Evolutionary conservation across 805 yeast genomes (phyloP), one percentile per base, ranked within the genome.

Genomic region (Cephaloascus albidus): DNA sequence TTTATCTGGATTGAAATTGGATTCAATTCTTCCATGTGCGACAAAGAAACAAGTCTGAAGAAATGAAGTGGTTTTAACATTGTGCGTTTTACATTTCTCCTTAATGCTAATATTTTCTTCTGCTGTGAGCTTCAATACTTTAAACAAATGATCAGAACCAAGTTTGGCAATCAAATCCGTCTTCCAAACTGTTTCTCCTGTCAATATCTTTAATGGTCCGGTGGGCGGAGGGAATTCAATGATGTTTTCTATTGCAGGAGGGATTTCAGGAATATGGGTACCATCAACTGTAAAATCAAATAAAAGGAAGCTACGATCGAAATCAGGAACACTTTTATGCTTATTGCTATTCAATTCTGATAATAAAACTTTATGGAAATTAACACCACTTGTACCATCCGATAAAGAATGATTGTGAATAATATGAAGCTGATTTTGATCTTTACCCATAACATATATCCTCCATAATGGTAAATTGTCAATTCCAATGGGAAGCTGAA

Each of bases 361-460:
- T 12, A 47, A 35, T 20, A 61, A 49, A 19, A 54, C 51, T 16
- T 46, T 41, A 34, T 59, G 64, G 43, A 63, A 58, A 35, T 45
- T 46, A 15, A 42, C 40, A 2, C 60, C 63, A 14, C 63, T 49
- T 14, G 50, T 49, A 3, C 68, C 70, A 45, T 64, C 69, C 33
- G 56, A 53, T 10, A 58, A 40, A 3, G 52, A 20, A 40, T 56
- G 68, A 19, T 61, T 60, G 39, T 53, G 55, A 18, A 37, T 38
- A 30, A 62, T 23, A 23, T 23, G 6, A 8, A 23, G 28, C 12
- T 23, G 47, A 8, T 50, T 16, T 2, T 41, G 40, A 18, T 40
- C 40, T 3, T 43, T 33, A 18, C 46, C 46, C 3, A 46, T 28
- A n/a, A 48, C 36, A 4, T 42, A 33, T 5, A 53, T 33, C 26